These are phyloP conservation scores for Nicotiana sylvestris DNA, from an alignment of 257 asterid genomes.

Conservation along the genomic window DNA sequence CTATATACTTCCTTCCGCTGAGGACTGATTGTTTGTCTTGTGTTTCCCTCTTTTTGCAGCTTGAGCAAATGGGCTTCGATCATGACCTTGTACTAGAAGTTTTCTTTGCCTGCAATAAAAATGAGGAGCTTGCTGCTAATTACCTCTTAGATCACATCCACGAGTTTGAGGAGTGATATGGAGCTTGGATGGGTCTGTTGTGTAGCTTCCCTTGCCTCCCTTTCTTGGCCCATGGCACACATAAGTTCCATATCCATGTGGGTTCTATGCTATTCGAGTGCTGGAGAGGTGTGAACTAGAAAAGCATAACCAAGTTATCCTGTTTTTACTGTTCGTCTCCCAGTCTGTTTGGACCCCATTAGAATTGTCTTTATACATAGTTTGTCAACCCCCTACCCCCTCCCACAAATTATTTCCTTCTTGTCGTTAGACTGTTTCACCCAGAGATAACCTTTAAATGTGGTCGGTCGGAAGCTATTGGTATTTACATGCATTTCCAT, in stretches of 20 bases:
- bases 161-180: constrained; percentile 63
- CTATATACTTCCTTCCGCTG: not conserved
- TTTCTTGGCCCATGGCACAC: not conserved
- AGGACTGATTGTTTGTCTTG: not conserved
- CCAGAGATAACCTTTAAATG: not conserved
- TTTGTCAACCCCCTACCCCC: not conserved
- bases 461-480: not conserved
- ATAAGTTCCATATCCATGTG: not conserved
- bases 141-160: constrained; percentile 87
- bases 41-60: constrained; percentile 35
- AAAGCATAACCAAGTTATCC: constrained; percentile 14
- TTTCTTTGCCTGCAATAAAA: constrained; percentile 89
- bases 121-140: constrained; percentile 89
- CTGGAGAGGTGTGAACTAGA: constrained; percentile 3
- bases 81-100: constrained; percentile 66
- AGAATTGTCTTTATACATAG: not conserved
- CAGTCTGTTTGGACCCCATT: not conserved
- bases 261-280: constrained; percentile 4
- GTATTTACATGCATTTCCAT: constrained; percentile 3
- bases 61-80: constrained; percentile 89
- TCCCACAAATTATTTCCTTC: no score
- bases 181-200: not conserved
- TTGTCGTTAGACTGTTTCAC: not conserved
- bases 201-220: not conserved
- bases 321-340: not conserved